Evolutionary conservation across 2,329 filamentous ascomycete genomes (phyloP), one percentile per base, ranked within the genome.

Genomic region (Xylaria sp.): DNA sequence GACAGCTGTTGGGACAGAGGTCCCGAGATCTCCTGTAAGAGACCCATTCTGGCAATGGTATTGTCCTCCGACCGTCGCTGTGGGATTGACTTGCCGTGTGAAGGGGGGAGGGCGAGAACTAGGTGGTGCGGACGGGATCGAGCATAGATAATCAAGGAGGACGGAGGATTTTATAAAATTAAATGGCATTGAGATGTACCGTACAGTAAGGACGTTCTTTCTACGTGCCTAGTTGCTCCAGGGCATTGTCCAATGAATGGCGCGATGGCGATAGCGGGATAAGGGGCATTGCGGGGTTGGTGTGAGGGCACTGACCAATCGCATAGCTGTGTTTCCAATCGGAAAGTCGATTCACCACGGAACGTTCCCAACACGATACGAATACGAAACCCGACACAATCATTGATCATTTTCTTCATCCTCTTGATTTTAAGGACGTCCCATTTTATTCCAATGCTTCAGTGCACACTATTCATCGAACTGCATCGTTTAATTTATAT

Each of bases 21-120:
- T 79, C 82, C 81, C 77, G 80, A 80, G 66, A 84, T 74, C 41
- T 86, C 82, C 73, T 88, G 83, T 70, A 89, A 72, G 73, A 89
- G 64, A 76, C 88, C 87, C 87, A 90, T 90, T 66, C 36, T 69
- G 23, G 46, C 60, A 50, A 58, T 46, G 25, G 52, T 62, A 36
- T 62, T 20, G 63, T 66, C 57, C 48, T 68, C 62, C 48, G 34
- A 62, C 46, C 59, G 60, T 52, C 50, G 20, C 43, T 57, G 23
- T 53, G 28, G 39, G 43, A 43, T 50, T 20, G 25, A 20, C 34
- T 45, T 57, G 62, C 45, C 59, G 62, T 66, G 15, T 46, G 63
- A 57, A 41, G 39, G 52, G 39, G 20, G 48, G 39, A 45, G 45
- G 20, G 36, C 34, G 50, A 28, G n/a, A 30, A 58, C 10, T 65